These are phyloP conservation scores for Ligustrum vulgare DNA, from an alignment of 257 asterid species.

Conservation along the genomic window DNA sequence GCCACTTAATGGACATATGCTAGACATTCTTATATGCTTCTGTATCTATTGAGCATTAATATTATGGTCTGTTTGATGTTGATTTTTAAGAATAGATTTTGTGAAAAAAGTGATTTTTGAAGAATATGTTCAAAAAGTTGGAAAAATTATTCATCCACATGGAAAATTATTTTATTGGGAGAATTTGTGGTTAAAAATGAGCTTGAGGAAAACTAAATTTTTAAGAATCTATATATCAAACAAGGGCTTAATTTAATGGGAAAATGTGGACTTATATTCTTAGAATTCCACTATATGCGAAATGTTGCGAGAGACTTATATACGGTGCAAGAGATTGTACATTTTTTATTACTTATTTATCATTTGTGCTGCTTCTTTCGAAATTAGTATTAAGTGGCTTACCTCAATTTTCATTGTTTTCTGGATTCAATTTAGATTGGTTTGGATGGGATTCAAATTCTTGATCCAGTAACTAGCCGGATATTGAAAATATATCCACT, in stretches of 20 bases:
- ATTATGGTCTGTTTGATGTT: too few relatives aligned
- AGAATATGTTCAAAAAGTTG: too few relatives aligned
- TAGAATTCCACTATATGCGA: background rate
- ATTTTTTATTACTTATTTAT: background rate
- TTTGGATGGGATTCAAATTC: slow-evolving; percentile 77
- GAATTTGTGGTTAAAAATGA: too few relatives aligned
- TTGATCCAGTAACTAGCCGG: slow-evolving; percentile 68
- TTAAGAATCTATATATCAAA: too few relatives aligned
- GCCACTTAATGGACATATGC: slow-evolving; percentile 1
- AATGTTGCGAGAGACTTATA: background rate
- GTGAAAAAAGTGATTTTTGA: too few relatives aligned
- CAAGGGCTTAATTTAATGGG: background rate
- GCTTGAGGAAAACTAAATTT: too few relatives aligned
- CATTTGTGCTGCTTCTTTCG: background rate
- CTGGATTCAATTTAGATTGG: slow-evolving; percentile 58
- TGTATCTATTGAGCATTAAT: background rate
- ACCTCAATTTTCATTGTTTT: background rate
- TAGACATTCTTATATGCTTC: slow-evolving; percentile 3
- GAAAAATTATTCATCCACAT: too few relatives aligned
- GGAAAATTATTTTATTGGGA: too few relatives aligned
- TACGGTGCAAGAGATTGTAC: background rate
- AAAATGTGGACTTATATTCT: background rate
- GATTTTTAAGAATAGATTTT: too few relatives aligned
- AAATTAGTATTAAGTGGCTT: background rate
- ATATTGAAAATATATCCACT: slow-evolving; percentile 67